Evolutionary conservation across 345 rosid species (phyloP), one percentile per base, ranked within the genome.

Genomic region (Capsella bursapastoris): DNA sequence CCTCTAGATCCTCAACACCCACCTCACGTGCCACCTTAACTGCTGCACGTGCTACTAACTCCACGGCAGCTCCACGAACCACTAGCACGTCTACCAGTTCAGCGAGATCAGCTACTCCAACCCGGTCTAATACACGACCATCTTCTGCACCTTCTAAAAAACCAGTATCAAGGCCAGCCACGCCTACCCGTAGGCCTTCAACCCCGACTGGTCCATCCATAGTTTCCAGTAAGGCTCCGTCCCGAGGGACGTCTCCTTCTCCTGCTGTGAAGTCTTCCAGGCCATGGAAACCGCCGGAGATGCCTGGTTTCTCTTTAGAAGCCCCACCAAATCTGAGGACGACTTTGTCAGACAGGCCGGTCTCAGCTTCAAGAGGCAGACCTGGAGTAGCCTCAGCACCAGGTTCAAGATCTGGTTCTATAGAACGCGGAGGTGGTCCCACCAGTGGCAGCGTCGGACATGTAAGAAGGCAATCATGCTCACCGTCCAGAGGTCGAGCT

Each of bases 281-380:
- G 80, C 82, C 90, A 3, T 85, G 84, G 82, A 79, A 79, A 63
- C 57, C 75, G 1, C 71, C 79, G 0, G 82, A 79, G 67, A 56
- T 79, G 75, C 87, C 92, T 65, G 96, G 87, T 14, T 85, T 82
- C 72, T 87, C 96, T 28, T 83, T 79, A 71, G 88, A 85, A 83
- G 49, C 88, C 11, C 82, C 82, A 25, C 89, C 94, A 8, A 93
- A 89, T 85, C 77, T 88, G 57, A 87, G 86, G 76, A 86, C 97
- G 6, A 77, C 87, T 71, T n/a, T 79, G 72, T 75, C 88, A 14
- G 80, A 88, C 18, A 82, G 97, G 51, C 96, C 92, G 11, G 68
- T 74, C 79, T 89, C 98, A 57, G 87, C 89, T 15, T 62, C 96
- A 49, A 84, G 90, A 72, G 87, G 90, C 14, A 86, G 98, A 58